Conservation (phyloP, 345 rosid genomes). For the Eutrema japonicum region DNA sequence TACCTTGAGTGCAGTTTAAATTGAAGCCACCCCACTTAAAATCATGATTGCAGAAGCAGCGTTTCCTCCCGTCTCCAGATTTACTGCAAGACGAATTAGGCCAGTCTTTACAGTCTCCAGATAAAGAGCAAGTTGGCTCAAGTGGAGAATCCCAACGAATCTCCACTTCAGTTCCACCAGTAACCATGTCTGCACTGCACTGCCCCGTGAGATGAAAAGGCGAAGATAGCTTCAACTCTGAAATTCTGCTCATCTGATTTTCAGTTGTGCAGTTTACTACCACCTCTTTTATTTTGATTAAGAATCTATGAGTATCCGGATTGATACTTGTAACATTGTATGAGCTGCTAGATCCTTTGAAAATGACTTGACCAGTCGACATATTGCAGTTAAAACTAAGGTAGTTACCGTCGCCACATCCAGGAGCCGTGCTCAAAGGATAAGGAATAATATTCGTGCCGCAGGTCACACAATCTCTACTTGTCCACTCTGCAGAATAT, state of each 20-base stretch:
- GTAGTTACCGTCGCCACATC: constrained; percentile 69
- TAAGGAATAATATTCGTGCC: constrained; percentile 61
- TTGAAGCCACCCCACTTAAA: constrained; percentile 53
- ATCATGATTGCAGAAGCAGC: constrained; percentile 55
- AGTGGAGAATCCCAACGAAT: constrained; percentile 59
- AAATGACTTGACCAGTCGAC: constrained; percentile 52
- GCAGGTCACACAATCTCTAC: constrained; percentile 54
- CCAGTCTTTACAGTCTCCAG: constrained; percentile 65
- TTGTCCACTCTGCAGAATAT: constrained; percentile 49
- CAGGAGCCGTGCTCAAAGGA: constrained; percentile 62
- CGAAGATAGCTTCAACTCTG: constrained; percentile 39
- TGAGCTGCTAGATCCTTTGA: constrained; percentile 39
- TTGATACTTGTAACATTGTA: constrained; percentile 54
- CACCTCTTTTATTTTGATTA: constrained; percentile 42
- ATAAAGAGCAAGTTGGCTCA: constrained; percentile 56
- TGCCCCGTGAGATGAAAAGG: constrained; percentile 48
- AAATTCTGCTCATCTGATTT: constrained; percentile 10
- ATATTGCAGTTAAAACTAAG: constrained; percentile 54
- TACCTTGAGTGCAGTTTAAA: constrained; percentile 60
- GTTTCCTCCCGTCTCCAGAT: constrained; percentile 42
- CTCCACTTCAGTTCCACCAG: constrained; percentile 51
- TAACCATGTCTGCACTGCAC: constrained; percentile 43
- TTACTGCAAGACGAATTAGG: constrained; percentile 55
- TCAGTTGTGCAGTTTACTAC: constrained; percentile 34
- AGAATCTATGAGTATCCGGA: constrained; percentile 45